Percentiles rank a stretch among this genome's conserved stretches.
phyloP scores from a whole-genome alignment of 805 yeast genomes.

The Cyberlindnera mississippiensis region DNA sequence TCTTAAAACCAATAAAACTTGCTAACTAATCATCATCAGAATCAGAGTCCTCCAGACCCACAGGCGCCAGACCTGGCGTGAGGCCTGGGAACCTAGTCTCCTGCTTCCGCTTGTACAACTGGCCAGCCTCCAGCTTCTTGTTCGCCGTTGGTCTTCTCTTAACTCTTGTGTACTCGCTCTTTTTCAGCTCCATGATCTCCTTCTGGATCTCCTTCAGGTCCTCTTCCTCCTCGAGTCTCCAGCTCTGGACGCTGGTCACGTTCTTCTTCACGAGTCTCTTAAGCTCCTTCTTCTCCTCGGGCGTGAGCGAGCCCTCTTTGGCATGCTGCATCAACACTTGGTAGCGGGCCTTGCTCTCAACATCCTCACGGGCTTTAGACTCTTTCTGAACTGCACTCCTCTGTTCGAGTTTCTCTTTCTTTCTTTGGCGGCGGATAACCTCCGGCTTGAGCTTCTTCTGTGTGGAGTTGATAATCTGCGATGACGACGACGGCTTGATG shows the following conservation, averaged over 20 bases:
- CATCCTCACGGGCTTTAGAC: slow-evolving; percentile 20
- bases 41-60: slow-evolving; percentile 55
- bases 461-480: slow-evolving; percentile 37
- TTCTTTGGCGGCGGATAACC: slow-evolving; percentile 32
- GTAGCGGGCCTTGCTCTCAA: slow-evolving; percentile 32
- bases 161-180: slow-evolving; percentile 30
- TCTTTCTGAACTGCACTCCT: slow-evolving; percentile 24
- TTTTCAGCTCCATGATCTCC: slow-evolving; percentile 42
- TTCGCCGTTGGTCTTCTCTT: slow-evolving; percentile 19
- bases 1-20: too few species aligned
- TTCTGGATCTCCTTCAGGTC: slow-evolving; percentile 41
- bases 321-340: slow-evolving; percentile 33
- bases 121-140: slow-evolving; percentile 27
- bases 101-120: slow-evolving; percentile 28
- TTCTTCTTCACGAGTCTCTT: slow-evolving; percentile 35
- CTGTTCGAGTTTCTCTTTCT: slow-evolving; percentile 30
- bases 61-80: slow-evolving; percentile 86
- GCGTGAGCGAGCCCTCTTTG: slow-evolving; percentile 29
- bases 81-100: slow-evolving; percentile 50
- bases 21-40: too few species aligned
- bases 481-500: slow-evolving; percentile 28
- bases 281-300: slow-evolving; percentile 32
- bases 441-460: slow-evolving; percentile 32
- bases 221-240: slow-evolving; percentile 38
- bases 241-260: slow-evolving; percentile 35